Evolutionary conservation across 352 stramenopile species (phyloP), one percentile per base, ranked within the genome.

Genomic region (Aphanomyces stellatus): DNA sequence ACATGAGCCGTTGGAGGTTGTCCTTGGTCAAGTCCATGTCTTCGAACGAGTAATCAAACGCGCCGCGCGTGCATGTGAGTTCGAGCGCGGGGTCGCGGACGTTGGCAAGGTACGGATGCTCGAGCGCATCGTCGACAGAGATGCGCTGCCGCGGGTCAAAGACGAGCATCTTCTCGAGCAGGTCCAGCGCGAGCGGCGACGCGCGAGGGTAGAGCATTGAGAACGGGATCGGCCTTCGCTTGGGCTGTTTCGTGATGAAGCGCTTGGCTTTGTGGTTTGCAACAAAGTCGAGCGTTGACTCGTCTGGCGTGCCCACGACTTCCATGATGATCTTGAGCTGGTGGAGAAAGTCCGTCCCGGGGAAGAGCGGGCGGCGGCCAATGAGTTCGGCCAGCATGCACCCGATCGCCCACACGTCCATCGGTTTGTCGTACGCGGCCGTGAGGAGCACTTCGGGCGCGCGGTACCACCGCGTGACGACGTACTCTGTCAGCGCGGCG

Each of bases 301-400:
- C 91, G 11, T 74, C 82, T 6, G 97, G 91, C n/a, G 96, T 96
- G 4, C 97, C 97, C 8, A 99, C 74, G 51, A 97, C 96, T 49
- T 97, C 90, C 75, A 93, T 98, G 69, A 99, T 99, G 62, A 99
- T 75, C 63, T 98, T 97, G 13, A 99, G 77, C 84, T 99, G 82
- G 72, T 98, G 79, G 51, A 96, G 93, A 74, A 96, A 96, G 71
- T 96, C 88, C 62, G 91, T 81, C 5, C 97, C 97, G 3, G 96
- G 95, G 71, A 99, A 99, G 27, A 99, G 88, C 64, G 97, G 96
- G 63, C 99, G 99, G 48, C 97, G 84, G 6, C 84, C 87, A 65
- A 99, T 91, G 70, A 99, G 93, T 72, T 99, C 97, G 5, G 93
- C 97, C 69, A 99, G 98, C 66, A 99, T 99, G 72, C 97, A 99